Percentiles rank a stretch among this genome's conserved stretches.
phyloP scores from a whole-genome alignment of 768 basidiomycete species.

The Lyophyllum atratum region DNA sequence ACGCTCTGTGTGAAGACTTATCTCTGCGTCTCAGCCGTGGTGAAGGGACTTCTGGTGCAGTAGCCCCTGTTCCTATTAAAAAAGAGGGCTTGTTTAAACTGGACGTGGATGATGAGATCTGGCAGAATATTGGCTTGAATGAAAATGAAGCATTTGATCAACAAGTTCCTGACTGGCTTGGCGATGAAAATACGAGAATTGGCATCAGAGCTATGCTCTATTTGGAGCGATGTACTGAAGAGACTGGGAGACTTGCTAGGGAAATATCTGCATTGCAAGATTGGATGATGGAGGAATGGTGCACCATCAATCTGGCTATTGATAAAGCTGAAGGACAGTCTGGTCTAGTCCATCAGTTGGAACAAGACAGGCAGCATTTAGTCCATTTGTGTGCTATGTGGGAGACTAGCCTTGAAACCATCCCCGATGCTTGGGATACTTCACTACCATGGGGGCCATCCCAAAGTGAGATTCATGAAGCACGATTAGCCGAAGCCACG shows the following conservation, averaged over 20 bases:
- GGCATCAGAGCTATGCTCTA: not conserved
- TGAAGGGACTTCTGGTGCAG: not conserved
- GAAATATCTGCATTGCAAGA: not conserved
- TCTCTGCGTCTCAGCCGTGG: not conserved
- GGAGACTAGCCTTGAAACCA: not conserved
- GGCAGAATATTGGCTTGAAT: not conserved
- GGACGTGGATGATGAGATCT: not conserved
- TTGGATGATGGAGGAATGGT: not conserved
- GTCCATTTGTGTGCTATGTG: not conserved
- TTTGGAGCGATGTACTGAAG: not conserved
- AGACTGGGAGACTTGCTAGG: not conserved
- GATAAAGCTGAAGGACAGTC: not conserved
- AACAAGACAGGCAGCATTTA: not conserved
- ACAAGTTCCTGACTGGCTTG: not conserved
- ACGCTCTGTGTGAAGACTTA: not conserved
- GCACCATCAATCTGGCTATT: not conserved
- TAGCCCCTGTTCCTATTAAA: not conserved
- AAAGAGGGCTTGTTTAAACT: not conserved
- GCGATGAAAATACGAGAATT: not conserved
- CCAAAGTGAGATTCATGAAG: too few species aligned
- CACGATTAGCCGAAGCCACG: too few species aligned
- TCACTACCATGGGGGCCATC: not conserved
- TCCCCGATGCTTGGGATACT: not conserved
- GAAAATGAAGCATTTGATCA: not conserved
- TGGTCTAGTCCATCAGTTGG: not conserved